phyloP scores from a whole-genome alignment of 2,329 filamentous ascomycete species.

The Cryphonectria carpinicola region DNA sequence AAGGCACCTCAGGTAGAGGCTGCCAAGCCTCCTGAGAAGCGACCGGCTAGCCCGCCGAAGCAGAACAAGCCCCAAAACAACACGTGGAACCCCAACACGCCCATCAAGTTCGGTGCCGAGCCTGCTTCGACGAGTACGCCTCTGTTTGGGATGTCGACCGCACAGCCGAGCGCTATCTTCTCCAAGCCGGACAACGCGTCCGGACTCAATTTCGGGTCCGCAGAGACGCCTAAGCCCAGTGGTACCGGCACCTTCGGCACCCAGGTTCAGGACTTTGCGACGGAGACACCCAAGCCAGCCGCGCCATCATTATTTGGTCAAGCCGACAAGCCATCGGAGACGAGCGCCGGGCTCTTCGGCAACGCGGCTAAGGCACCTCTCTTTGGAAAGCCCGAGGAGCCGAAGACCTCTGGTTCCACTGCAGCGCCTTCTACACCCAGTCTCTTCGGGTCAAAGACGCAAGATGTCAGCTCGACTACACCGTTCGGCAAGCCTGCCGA shows the following conservation, averaged over 20 bases:
- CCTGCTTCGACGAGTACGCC: conserved; percentile 34
- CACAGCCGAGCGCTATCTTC: conserved; percentile 41
- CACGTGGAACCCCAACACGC: conserved; percentile 53
- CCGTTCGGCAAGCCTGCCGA: conserved; percentile 39
- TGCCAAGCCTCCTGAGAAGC: conserved; percentile 34
- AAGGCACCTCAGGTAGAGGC: conserved; percentile 55
- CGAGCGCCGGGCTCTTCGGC: conserved; percentile 27
- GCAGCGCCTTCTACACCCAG: conserved; percentile 29
- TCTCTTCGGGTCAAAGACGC: conserved; percentile 24
- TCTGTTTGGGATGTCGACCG: conserved; percentile 39
- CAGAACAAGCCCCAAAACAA: conserved; percentile 42
- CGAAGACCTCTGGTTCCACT: conserved; percentile 36
- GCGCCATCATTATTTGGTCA: conserved; percentile 27
- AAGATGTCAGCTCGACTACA: conserved; percentile 21
- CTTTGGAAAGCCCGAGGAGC: conserved; percentile 27
- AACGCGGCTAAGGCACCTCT: conserved; percentile 25
- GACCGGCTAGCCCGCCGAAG: conserved; percentile 51
- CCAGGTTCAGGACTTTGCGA: conserved; percentile 30
- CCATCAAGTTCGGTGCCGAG: conserved; percentile 56
- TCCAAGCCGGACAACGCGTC: conserved; percentile 31
- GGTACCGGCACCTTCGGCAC: conserved; percentile 23
- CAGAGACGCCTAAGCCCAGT: conserved; percentile 7
- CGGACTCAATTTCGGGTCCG: conserved; percentile 1
- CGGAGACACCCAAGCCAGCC: conserved; percentile 26
- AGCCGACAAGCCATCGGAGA: conserved; percentile 23